Evolutionary conservation across 306 rosid genomes (phyloP), one percentile per base, ranked within the genome.

Genomic region (Inga oerstediana): DNA sequence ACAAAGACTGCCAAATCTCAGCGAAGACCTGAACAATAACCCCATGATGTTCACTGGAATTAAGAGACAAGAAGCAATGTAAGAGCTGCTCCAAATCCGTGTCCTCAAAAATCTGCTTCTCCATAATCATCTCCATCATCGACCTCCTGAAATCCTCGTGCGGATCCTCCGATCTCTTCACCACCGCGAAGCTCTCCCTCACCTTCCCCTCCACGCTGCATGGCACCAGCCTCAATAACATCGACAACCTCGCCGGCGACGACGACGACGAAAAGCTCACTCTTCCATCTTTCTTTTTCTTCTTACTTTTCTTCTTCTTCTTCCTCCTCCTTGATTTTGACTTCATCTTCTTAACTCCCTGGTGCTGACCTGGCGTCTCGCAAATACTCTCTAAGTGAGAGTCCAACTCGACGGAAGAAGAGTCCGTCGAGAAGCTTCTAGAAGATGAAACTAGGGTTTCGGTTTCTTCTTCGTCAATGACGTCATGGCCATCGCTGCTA

Each of bases 41-140:
- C 3, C 80, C 87, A 14, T 86, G 95, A 65, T 89, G 71, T 22
- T 78, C 74, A 51, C 46, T 83, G 82, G 81, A 89, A 71, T 91
- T 91, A 66, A 89, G 79, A 69, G 84, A 65, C 85, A 89, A 76
- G 82, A 89, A 91, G 65, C 93, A 91, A 16, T 84, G 80, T 68
- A 91, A 76, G 7, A 91, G 90, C 66, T 85, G 88, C 80, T 89
- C 91, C 90, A 91, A 78, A 5, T 81, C 95, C 19, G 59, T 76
- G 1, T 72, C 78, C 84, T 89, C 90, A 9, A 83, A 91, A 12
- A 91, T 88, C 81, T 89, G 87, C 89, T 88, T 89, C 90, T 85
- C 88, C 88, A 88, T 3, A 76, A 89, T 87, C 95, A 91, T 91
- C 86, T 91, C 91, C 83, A 84, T 37, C 93, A 91, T 91, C 62